Base-by-base conservation (phyloP, 306 rosid species). In the Ammopiptanthus mongolicus region DNA sequence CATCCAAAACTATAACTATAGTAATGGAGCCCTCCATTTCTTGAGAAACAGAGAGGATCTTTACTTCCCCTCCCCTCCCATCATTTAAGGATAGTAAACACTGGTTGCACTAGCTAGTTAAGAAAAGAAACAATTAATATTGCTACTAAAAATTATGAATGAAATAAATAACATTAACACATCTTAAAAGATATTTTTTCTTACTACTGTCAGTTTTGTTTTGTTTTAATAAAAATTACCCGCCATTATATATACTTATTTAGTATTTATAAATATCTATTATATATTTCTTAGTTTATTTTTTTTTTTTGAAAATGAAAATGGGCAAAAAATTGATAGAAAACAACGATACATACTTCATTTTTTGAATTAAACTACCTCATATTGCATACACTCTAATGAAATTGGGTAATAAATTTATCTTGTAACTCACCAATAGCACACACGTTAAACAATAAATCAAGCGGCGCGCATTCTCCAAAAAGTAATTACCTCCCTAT, bases 401-500 rank as follows among this genome's bases (percentile, higher is more conserved):
- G 60, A 55, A 52, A 58, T 58, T 19, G 60, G 39, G 13, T 58
- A 77, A 71, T 28, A 65, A 84, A 63, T 69, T 46, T 42, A 66
- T 81, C 83, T 89, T 78, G 87, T 84, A 89, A 84, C 90, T 84
- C 84, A 71, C 82, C 28, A 66, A 56, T 78, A 73, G 42, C 76
- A n/a, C 86, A 73, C 77, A 70, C 76, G 81, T 46, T 67, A 66
- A 79, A 52, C 61, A 78, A 63, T 82, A 47, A 86, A 77, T 50
- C 65, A 23, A 65, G 74, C 86, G 87, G 84, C 88, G 76, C 87
- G 75, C 89, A 76, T 84, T 84, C 89, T 60, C 55, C 73, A 36
- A 29, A 62, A 31, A 13, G 28, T 75, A 57, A 65, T 73, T 36
- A 72, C 69, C 71, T 29, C 69, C 48, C 60, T 18, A 73, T 1